phyloP scores from a whole-genome alignment of 1,139 yeast genomes.

The Ogataea hybrid region DNA sequence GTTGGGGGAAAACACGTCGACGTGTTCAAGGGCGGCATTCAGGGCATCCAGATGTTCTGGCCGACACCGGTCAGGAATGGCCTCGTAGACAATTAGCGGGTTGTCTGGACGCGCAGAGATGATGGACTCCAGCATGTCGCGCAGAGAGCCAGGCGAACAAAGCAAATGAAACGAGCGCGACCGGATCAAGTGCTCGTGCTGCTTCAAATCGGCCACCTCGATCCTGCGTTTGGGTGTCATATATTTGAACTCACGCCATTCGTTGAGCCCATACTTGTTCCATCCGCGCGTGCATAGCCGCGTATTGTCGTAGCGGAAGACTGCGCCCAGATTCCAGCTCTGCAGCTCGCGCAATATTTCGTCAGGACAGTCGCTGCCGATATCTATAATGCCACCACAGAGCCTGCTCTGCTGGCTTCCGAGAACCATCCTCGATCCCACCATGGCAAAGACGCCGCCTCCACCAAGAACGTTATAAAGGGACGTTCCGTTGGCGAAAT shows the following conservation, averaged over 20 bases:
- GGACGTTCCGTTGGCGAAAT: constrained; percentile 44
- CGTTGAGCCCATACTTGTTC: constrained; percentile 66
- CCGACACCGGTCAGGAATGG: constrained; percentile 73
- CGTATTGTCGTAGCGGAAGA: constrained; percentile 47
- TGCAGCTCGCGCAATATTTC: constrained; percentile 44
- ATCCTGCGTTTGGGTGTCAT: constrained; percentile 64
- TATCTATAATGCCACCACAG: constrained; percentile 72
- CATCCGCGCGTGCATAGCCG: constrained; percentile 80
- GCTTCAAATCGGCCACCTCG: constrained; percentile 54
- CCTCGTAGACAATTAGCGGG: constrained; percentile 72
- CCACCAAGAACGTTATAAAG: constrained; percentile 75
- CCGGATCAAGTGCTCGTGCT: constrained; percentile 35
- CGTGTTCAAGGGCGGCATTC: constrained; percentile 40
- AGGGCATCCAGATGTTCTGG: constrained; percentile 47
- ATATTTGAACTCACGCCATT: constrained; percentile 56
- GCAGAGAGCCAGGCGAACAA: constrained; percentile 66
- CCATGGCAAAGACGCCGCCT: constrained; percentile 79
- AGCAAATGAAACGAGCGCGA: constrained; percentile 66
- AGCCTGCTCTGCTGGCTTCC: constrained; percentile 35
- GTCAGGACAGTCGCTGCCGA: constrained; percentile 74
- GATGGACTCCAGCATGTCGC: constrained; percentile 38
- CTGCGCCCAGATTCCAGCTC: constrained; percentile 61
- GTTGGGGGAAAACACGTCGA: constrained; percentile 78
- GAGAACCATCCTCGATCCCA: constrained; percentile 67
- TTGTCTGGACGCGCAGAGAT: constrained; percentile 20